Percentiles rank a stretch among this genome's conserved stretches.
These are phyloP conservation scores for Diaporthe aspalathi DNA, from an alignment of 2,329 filamentous ascomycete species.

Conservation along the genomic window DNA sequence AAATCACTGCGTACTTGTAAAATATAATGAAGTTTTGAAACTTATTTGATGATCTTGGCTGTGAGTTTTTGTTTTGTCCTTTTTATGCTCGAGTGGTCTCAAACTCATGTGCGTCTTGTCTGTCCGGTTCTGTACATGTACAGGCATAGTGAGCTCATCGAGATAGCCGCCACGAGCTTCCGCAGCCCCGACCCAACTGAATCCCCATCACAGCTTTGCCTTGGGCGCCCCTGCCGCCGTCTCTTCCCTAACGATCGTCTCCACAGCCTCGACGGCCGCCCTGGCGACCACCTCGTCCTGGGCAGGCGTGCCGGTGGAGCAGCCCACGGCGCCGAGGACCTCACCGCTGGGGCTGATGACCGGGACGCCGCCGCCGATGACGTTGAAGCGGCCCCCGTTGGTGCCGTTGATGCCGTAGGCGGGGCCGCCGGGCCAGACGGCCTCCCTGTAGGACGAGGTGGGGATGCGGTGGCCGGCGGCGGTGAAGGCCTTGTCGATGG, in stretches of 20 bases:
- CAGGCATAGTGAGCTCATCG: too few relatives aligned
- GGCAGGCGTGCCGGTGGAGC: constrained; percentile 22
- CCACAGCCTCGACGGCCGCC: constrained; percentile 31
- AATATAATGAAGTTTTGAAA: constrained; percentile 26
- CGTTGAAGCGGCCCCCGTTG: constrained; percentile 27
- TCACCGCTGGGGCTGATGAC: neutral
- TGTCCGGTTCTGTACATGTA: neutral
- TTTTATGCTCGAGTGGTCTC: neutral
- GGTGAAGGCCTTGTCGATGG: constrained; percentile 35
- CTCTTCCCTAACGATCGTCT: constrained; percentile 21
- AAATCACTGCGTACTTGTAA: constrained; percentile 15
- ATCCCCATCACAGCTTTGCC: constrained; percentile 26
- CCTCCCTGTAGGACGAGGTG: constrained; percentile 30
- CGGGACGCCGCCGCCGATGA: constrained; percentile 31
- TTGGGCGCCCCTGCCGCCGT: neutral
- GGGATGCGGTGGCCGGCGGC: constrained; percentile 25
- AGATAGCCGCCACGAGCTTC: neutral
- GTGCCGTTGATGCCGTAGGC: constrained; percentile 32
- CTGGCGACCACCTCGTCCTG: constrained; percentile 34
- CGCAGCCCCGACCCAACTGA: neutral
- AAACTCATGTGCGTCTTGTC: neutral
- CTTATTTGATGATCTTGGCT: neutral
- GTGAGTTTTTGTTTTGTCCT: neutral
- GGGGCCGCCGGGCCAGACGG: constrained; percentile 28
- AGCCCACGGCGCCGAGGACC: constrained; percentile 32